Conservation (phyloP, 257 asterid species). For the Solanum lycopersicoides region DNA sequence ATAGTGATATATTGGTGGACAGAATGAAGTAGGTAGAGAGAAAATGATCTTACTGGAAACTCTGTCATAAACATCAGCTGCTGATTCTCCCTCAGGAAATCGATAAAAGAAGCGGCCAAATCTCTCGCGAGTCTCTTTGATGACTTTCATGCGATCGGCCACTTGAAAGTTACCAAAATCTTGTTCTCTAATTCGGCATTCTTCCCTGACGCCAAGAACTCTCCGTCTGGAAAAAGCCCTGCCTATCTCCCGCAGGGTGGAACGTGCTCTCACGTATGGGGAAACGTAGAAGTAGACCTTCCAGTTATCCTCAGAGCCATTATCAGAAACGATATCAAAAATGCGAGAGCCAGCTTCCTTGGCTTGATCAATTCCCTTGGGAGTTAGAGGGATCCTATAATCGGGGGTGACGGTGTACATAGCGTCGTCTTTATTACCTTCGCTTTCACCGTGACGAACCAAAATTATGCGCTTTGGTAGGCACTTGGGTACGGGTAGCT, state of each 20-base stretch:
- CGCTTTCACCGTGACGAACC: slow-evolving; percentile 90
- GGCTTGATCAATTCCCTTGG: slow-evolving; percentile 57
- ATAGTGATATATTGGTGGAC: neutral
- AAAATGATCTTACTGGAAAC: slow-evolving; percentile 59
- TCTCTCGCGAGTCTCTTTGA: slow-evolving; percentile 77
- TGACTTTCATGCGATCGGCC: slow-evolving; percentile 65
- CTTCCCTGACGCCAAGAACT: slow-evolving; percentile 76
- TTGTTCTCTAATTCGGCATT: slow-evolving; percentile 88
- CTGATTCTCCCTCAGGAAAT: slow-evolving; percentile 92
- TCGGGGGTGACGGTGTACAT: slow-evolving; percentile 72
- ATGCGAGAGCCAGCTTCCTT: slow-evolving; percentile 50
- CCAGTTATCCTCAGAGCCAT: slow-evolving; percentile 47
- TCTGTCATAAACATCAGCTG: slow-evolving; percentile 88
- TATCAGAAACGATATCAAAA: slow-evolving; percentile 36
- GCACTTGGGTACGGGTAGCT: slow-evolving; percentile 34
- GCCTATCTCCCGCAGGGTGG: slow-evolving; percentile 81
- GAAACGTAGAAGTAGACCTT: slow-evolving; percentile 79
- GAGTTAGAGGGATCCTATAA: slow-evolving; percentile 65
- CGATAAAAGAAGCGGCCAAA: slow-evolving; percentile 89
- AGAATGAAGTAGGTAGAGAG: neutral
- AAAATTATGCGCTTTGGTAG: slow-evolving; percentile 85
- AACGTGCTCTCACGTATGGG: slow-evolving; percentile 69
- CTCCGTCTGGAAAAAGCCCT: slow-evolving; percentile 47
- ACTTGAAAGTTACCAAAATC: slow-evolving; percentile 96
- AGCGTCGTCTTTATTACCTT: slow-evolving; percentile 65